Base-by-base conservation (phyloP, 2,329 filamentous ascomycete genomes). In the Nannizziopsis arthrosporioides region DNA sequence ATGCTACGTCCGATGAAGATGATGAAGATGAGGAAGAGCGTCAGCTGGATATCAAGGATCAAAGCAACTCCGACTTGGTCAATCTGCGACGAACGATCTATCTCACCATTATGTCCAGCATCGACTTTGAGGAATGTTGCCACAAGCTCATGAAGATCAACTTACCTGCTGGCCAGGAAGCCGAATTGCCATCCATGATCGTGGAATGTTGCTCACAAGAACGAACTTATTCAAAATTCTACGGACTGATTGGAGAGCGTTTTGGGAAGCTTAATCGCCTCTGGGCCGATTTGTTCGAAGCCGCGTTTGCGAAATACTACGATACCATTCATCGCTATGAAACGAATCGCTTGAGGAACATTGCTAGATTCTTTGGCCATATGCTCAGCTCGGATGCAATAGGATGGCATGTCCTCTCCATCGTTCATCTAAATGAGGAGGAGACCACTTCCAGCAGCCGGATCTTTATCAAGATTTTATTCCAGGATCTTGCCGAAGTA, bases 401-500 rank as follows among this genome's bases (percentile, higher is more conserved):
- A 50, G 85, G 85, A 50, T 96, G 92, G 92, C 86, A 96, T 61
- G 83, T 86, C 17, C 68, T 98, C 41, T 85, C 82, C 0, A 76
- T 82, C 47, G 80, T 98, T 52, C 89, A 89, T 63, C 71, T 98
- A 44, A 98, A 92, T 61, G 89, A 98, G 64, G 90, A 96, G 50
- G 92, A 98, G 60, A 98, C 92, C 0, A 98, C 90, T 0, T 90
- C 88, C 1, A 92, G 87, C 53, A 94, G 86, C 57, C 86, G 92
- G 72, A 96, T 98, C 65, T 98, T 96, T 63, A 85, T 98, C 73
- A 96, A 95, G 72, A 96, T 96, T 49, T 70, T 98, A 10, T 93
- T 98, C 63, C 88, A 96, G 64, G 88, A 95, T 60, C 77, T 96
- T 18, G 77, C 82, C 3, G 87, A 95, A 67, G 84, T 86, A 52